Conservation (phyloP, 805 yeast genomes). For the Metschnikowia dekortorum region DNA sequence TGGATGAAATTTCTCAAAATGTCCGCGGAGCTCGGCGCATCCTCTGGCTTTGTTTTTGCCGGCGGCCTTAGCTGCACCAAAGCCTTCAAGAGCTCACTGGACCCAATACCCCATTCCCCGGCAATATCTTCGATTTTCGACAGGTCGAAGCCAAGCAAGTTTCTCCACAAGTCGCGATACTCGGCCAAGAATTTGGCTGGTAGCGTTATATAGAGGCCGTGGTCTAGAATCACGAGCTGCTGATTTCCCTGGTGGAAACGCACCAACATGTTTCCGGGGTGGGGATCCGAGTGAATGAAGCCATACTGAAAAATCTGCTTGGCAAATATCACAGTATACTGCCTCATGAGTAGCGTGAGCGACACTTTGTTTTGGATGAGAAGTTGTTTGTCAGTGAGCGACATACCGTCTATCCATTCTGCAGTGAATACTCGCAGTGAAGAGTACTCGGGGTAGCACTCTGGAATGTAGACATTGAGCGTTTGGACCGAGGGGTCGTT, state of each 20-base stretch:
- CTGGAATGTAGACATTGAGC: conserved; percentile 53
- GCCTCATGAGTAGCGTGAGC: conserved; percentile 41
- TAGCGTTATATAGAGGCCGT: conserved; percentile 63
- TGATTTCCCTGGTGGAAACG: conserved; percentile 40
- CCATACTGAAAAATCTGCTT: conserved; percentile 65
- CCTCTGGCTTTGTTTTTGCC: conserved; percentile 23
- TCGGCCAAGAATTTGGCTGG: conserved; percentile 47
- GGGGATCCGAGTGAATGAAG: conserved; percentile 70
- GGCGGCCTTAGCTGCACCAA: conserved; percentile 48
- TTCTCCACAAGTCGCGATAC: conserved; percentile 62
- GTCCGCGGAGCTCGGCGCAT: conserved; percentile 30
- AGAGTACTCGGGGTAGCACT: conserved; percentile 41
- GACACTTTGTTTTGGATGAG: conserved; percentile 39
- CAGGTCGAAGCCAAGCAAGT: conserved; percentile 50
- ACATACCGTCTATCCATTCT: conserved; percentile 76
- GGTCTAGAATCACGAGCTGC: conserved; percentile 67
- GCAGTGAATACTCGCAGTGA: conserved; percentile 52
- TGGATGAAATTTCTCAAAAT: conserved; percentile 52
- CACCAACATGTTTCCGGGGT: conserved; percentile 72
- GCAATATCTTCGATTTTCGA: conserved; percentile 47
- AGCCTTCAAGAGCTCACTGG: conserved; percentile 58
- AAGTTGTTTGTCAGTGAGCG: conserved; percentile 44
- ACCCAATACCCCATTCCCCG: conserved; percentile 63
- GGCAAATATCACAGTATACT: conserved; percentile 48
- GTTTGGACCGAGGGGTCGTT: conserved; percentile 38